A percentile compares a stretch with the other conserved stretches of the same genome.
These are phyloP conservation scores for slime mould (Dictyostelium discoideum) DNA, from an alignment of 78 protist genomes.

Conservation along the genomic window DNA sequence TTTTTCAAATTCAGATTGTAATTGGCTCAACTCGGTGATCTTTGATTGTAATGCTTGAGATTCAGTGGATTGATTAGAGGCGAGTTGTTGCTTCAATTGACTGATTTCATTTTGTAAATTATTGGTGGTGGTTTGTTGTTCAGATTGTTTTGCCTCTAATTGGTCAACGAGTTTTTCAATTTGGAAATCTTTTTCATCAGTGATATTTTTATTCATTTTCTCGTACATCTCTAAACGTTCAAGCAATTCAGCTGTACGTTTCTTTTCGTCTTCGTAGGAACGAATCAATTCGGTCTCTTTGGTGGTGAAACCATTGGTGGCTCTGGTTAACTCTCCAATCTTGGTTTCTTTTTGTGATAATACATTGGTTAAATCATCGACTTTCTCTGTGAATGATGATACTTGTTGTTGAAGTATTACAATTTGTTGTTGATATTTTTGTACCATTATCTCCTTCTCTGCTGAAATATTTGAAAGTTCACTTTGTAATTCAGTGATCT, in stretches of 20 bases:
- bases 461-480: not conserved
- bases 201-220: not conserved
- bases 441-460: not conserved
- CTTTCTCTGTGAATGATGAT: not conserved
- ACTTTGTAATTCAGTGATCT: not conserved
- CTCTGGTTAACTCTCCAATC: not conserved
- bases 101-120: not conserved
- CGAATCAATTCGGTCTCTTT: not conserved
- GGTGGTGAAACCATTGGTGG: not conserved
- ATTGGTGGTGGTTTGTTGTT: not conserved
- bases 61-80: not conserved
- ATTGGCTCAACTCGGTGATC: not conserved
- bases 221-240: slow-evolving; percentile 30
- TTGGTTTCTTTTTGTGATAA: slow-evolving; percentile 30
- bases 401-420: not conserved
- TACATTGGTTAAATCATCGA: slow-evolving; percentile 12
- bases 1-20: not conserved
- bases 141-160: slow-evolving; percentile 11
- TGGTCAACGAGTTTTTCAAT: slow-evolving; percentile 41
- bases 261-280: not conserved
- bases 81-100: not conserved
- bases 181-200: slow-evolving; percentile 56
- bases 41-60: not conserved
- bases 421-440: not conserved
- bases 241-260: not conserved